These are phyloP conservation scores for Hanseniaspora jakobsenii DNA, from an alignment of 805 yeast genomes.

Conservation along the genomic window DNA sequence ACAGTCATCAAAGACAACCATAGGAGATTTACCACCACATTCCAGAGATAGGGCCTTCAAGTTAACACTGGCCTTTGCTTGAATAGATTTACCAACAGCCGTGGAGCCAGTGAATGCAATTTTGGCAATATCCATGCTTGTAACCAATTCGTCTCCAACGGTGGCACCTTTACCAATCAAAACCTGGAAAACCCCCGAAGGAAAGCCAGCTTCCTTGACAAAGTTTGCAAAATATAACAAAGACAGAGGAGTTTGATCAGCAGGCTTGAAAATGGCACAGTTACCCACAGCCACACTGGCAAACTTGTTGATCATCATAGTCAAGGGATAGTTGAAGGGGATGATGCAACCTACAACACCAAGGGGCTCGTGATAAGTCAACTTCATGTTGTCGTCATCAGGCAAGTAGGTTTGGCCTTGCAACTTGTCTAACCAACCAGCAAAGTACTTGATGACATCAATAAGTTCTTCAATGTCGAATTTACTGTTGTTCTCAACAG, in stretches of 20 bases:
- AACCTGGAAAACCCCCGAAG: conserved; percentile 40
- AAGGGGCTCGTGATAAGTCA: conserved; percentile 42
- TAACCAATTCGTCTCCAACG: conserved; percentile 37
- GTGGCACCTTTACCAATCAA: conserved; percentile 35
- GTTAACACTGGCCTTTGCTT: conserved; percentile 33
- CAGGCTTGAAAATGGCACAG: conserved; percentile 37
- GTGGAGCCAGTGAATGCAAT: conserved; percentile 49
- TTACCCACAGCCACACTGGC: conserved; percentile 40
- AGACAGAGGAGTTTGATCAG: conserved; percentile 41
- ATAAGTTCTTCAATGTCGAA: conserved; percentile 49
- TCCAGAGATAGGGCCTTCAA: conserved; percentile 39
- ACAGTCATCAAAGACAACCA: conserved; percentile 38
- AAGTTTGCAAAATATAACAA: conserved; percentile 34
- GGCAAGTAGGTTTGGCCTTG: conserved; percentile 54
- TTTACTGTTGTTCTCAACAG: conserved; percentile 39
- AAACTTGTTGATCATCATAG: conserved; percentile 41
- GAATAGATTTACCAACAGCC: conserved; percentile 36
- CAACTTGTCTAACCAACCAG: conserved; percentile 65
- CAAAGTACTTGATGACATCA: conserved; percentile 49
- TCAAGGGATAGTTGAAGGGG: conserved; percentile 43
- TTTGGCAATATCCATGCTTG: conserved; percentile 37
- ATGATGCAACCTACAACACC: conserved; percentile 43
- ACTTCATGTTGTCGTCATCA: conserved; percentile 41
- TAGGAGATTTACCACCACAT: conserved; percentile 44
- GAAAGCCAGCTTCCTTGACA: conserved; percentile 37